Conservation (phyloP, 257 asterid genomes). For the Capsicum pubescens region DNA sequence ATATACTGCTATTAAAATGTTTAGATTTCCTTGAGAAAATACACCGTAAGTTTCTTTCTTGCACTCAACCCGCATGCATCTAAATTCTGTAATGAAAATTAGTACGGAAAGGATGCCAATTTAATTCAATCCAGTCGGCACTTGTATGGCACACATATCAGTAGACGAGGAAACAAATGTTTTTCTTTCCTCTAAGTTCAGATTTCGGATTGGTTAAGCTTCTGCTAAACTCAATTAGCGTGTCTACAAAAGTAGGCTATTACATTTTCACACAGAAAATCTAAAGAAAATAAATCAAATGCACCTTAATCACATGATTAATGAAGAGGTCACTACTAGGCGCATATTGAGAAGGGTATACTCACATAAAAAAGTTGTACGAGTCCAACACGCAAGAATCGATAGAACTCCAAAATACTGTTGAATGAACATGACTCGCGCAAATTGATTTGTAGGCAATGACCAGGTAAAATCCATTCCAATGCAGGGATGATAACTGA, state of each 20-base stretch:
- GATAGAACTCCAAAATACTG: conserved; percentile 70
- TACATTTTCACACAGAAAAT: conserved; percentile 1
- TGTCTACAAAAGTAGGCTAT: conserved; percentile 30
- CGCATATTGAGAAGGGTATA: conserved; percentile 31
- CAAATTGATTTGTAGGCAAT: conserved; percentile 43
- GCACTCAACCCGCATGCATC: neutral
- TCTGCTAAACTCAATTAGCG: neutral
- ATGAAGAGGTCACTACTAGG: conserved; percentile 11
- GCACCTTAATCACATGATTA: conserved; percentile 15
- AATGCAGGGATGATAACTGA: conserved; percentile 74
- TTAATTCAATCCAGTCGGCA: neutral
- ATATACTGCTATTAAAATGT: neutral
- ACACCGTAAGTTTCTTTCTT: neutral
- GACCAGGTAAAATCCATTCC: conserved; percentile 83
- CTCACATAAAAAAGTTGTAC: conserved; percentile 89
- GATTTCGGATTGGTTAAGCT: conserved; percentile 7
- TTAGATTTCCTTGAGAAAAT: neutral
- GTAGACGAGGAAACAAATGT: conserved; percentile 20
- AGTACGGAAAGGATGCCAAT: conserved; percentile 7
- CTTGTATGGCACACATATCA: conserved; percentile 8
- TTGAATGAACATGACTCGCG: conserved; percentile 56
- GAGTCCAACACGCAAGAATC: conserved; percentile 70
- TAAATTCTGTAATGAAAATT: conserved; percentile 9
- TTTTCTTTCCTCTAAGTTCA: conserved; percentile 22
- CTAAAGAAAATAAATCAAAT: neutral